These are phyloP conservation scores for Phaeotremella fagi DNA, from an alignment of 768 basidiomycete genomes.

Conservation along the genomic window DNA sequence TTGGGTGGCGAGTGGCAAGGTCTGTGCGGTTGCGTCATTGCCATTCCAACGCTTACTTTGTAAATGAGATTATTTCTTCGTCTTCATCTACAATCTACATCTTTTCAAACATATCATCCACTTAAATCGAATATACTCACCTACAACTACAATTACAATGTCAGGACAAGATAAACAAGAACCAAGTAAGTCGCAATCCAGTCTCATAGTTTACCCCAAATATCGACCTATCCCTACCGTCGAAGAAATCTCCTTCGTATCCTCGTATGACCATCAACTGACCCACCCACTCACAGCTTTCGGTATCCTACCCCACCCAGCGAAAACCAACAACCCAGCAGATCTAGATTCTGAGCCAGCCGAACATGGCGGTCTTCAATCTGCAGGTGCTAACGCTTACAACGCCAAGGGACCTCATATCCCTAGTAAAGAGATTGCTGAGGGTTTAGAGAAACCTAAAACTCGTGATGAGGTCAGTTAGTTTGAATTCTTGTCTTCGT, in stretches of 20 bases:
- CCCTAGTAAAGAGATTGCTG: slow-evolving; percentile 30
- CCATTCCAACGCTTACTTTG: no score
- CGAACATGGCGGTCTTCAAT: slow-evolving; percentile 37
- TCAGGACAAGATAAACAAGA: no score
- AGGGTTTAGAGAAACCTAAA: slow-evolving; percentile 45
- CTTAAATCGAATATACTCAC: no score
- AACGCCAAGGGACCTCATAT: slow-evolving; percentile 43
- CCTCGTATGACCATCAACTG: no score
- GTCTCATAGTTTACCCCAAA: no score
- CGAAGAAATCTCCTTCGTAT: no score
- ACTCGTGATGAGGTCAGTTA: slow-evolving; percentile 47
- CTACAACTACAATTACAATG: no score
- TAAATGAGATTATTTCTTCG: background rate
- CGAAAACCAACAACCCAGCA: slow-evolving; percentile 47
- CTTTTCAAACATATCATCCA: background rate
- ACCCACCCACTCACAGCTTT: slow-evolving; percentile 35
- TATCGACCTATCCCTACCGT: no score
- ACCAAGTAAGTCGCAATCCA: background rate
- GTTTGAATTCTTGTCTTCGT: background rate
- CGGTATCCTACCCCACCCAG: slow-evolving; percentile 48
- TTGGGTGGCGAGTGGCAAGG: background rate
- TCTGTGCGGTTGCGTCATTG: no score
- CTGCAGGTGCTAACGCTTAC: slow-evolving; percentile 39
- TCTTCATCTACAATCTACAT: background rate
- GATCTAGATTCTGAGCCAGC: slow-evolving; percentile 43